Evolutionary conservation across 176 grass and related monocot species (phyloP).

Genomic region (Aegilops bicornis): DNA sequence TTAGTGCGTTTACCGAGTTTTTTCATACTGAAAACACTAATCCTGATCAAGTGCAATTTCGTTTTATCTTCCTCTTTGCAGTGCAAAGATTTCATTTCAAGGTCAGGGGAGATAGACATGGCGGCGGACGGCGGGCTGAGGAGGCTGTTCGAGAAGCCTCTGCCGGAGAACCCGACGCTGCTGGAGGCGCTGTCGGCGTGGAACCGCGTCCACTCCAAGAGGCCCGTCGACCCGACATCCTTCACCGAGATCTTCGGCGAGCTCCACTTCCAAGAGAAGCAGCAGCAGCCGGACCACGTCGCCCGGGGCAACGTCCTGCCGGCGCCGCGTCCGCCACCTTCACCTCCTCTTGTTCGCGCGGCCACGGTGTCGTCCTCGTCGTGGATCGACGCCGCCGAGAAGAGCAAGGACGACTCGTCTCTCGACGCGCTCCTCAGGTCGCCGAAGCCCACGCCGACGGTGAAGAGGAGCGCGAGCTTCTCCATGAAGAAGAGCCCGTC

Average conservation of each 20-base stretch:
- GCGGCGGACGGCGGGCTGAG: conserved; percentile 65
- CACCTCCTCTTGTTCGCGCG: neutral
- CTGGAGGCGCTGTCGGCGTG: conserved; percentile 83
- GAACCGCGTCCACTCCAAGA: conserved; percentile 52
- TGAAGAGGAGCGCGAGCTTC: conserved; percentile 55
- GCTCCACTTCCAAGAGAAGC: conserved; percentile 81
- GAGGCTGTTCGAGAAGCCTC: conserved; percentile 84
- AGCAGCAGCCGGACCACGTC: conserved; percentile 14
- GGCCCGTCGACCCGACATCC: conserved; percentile 50
- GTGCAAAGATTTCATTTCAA: neutral
- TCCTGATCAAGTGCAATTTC: neutral
- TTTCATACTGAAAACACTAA: neutral
- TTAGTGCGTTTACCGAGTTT: neutral
- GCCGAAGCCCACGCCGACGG: conserved; percentile 18
- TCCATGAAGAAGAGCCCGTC: conserved; percentile 41
- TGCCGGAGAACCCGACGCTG: conserved; percentile 87
- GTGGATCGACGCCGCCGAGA: conserved; percentile 34
- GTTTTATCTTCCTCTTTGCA: conserved; percentile 6
- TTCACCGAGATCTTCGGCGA: conserved; percentile 98
- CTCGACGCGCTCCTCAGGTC: conserved; percentile 45
- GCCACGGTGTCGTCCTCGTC: neutral
- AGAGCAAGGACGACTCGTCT: conserved; percentile 54
- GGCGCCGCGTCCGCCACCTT: neutral
- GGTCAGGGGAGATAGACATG: conserved; percentile 29
- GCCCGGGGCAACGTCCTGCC: neutral